Conservation (phyloP, 345 rosid species). For the Eucalyptus melliodora region DNA sequence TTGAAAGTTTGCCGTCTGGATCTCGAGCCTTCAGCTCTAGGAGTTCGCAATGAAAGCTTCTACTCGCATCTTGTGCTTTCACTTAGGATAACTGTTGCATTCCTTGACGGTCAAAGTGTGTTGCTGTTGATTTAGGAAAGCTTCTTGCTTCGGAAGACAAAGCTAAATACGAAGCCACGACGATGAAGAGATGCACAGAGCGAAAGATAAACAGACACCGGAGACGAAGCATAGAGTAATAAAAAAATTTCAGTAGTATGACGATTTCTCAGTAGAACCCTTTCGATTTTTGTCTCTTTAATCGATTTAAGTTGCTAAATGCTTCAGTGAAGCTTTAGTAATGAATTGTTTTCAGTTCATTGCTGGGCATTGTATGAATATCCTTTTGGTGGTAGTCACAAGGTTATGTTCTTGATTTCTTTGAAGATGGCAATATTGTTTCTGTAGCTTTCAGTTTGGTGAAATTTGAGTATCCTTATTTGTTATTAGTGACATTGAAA, state of each 20-base stretch:
- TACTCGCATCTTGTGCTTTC: neutral
- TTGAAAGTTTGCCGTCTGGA: neutral
- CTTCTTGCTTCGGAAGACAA: neutral
- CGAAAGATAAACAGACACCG: neutral
- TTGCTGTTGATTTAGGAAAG: neutral
- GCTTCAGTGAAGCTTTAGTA: neutral
- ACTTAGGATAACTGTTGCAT: neutral
- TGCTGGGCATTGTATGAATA: neutral
- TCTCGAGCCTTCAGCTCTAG: neutral
- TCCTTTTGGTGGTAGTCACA: neutral
- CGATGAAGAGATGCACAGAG: neutral
- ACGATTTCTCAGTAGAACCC: neutral
- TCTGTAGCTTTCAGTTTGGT: neutral
- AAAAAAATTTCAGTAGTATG: neutral
- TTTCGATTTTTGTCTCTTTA: neutral
- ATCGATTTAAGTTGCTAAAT: neutral
- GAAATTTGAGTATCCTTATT: neutral
- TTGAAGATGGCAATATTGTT: neutral
- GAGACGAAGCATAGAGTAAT: neutral
- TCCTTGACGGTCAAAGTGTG: neutral
- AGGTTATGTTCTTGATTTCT: neutral
- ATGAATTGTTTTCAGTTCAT: neutral
- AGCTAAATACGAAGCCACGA: neutral
- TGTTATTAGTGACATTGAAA: neutral
- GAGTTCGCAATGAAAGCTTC: neutral